These are phyloP conservation scores for Nemania serpens DNA, from an alignment of 2,329 filamentous ascomycete species.

Conservation along the genomic window DNA sequence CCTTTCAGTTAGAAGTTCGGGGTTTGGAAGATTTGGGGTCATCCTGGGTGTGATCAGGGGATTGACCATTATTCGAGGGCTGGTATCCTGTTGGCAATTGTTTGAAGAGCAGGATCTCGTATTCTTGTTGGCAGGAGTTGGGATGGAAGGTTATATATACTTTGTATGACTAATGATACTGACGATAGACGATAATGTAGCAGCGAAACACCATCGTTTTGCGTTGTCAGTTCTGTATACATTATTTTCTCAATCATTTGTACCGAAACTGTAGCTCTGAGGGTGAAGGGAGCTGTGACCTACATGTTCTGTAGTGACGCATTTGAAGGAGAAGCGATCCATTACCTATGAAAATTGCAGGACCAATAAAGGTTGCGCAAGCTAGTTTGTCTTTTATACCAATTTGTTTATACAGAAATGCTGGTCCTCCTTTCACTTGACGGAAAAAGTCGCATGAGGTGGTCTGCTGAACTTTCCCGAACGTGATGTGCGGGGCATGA, in stretches of 20 bases:
- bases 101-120: constrained; percentile 10
- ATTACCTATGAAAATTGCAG: too few species aligned
- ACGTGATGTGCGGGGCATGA: constrained; percentile 11
- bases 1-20: not conserved
- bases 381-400: too few species aligned
- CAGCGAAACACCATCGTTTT: constrained; percentile 38
- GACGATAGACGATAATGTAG: constrained; percentile 41
- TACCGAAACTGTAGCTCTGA: too few species aligned
- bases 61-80: not conserved
- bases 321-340: too few species aligned
- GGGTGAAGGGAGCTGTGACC: too few species aligned
- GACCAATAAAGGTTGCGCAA: too few species aligned
- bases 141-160: constrained; percentile 7
- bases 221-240: constrained; percentile 30
- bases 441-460: constrained; percentile 8
- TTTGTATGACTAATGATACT: constrained; percentile 39
- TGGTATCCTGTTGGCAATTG: not conserved
- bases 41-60: not conserved
- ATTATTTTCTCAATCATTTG: too few species aligned
- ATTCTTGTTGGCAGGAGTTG: constrained; percentile 2
- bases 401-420: too few species aligned
- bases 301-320: too few species aligned
- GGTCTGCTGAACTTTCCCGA: constrained; percentile 12
- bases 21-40: not conserved
- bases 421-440: not conserved